phyloP scores from a whole-genome alignment of 2,329 filamentous ascomycete genomes.

The Metarhizium sp. region DNA sequence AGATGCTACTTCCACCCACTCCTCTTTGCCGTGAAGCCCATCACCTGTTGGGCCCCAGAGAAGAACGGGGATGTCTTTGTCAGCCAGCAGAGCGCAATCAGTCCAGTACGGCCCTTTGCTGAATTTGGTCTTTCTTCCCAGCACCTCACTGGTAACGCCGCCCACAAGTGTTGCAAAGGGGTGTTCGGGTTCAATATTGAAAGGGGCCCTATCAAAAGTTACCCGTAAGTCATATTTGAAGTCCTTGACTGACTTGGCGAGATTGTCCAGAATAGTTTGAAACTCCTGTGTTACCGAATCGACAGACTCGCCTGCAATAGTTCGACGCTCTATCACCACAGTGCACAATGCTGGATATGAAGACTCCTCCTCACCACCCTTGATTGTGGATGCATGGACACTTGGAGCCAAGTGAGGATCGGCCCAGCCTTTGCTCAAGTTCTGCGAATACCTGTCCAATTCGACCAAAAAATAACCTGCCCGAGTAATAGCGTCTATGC shows the following conservation, averaged over 20 bases:
- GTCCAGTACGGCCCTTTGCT: slow-evolving; percentile 34
- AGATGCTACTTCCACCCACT: slow-evolving; percentile 38
- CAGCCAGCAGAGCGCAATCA: slow-evolving; percentile 37
- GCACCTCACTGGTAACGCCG: slow-evolving; percentile 15
- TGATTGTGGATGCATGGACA: slow-evolving; percentile 37
- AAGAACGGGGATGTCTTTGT: slow-evolving; percentile 34
- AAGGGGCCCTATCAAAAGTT: slow-evolving; percentile 32
- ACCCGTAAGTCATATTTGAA: slow-evolving; percentile 32
- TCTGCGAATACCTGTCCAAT: slow-evolving; percentile 31
- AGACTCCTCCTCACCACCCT: slow-evolving; percentile 40
- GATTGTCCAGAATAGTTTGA: slow-evolving; percentile 21
- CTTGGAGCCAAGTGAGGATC: slow-evolving; percentile 26
- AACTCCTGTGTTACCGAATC: slow-evolving; percentile 28
- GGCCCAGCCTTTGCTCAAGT: slow-evolving; percentile 18
- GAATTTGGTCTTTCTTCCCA: slow-evolving; percentile 18
- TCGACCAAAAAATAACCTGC: slow-evolving; percentile 36
- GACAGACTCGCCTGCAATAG: slow-evolving; percentile 32
- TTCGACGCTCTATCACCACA: slow-evolving; percentile 38
- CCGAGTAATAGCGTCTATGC: slow-evolving; percentile 39
- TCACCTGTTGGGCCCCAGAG: slow-evolving; percentile 37
- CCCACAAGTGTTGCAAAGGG: slow-evolving; percentile 26
- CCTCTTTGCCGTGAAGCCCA: slow-evolving; percentile 40
- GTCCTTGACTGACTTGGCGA: slow-evolving; percentile 20
- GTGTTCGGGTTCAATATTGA: slow-evolving; percentile 29
- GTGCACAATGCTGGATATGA: slow-evolving; percentile 41